Evolutionary conservation across 805 yeast species (phyloP), one percentile per base, ranked within the genome.

Genomic region (Candida coquimbonensis): DNA sequence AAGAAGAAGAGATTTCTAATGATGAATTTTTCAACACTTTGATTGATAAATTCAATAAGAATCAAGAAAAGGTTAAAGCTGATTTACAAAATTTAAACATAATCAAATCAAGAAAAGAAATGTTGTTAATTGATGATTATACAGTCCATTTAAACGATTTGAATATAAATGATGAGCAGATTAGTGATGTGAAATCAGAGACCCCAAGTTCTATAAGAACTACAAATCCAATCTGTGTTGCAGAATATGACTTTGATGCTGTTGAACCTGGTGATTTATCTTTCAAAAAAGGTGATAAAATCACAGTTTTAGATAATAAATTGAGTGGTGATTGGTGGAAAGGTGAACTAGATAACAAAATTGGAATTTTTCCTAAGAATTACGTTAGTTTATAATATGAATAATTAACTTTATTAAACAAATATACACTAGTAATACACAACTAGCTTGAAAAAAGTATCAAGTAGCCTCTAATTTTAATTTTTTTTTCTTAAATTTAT

Each of bases 281-380:
- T 4, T 67, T 79, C 43, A 44, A 52, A 14, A 60, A 54, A 31
- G 79, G 77, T 5, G 80, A 75, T 48, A 50, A 53, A 21, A 70
- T 79, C 24, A 59, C 48, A 40, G 54, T 78, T 1, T 25, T 71
- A 9, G 68, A 62, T 26, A 49, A 46, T 19, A 42, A 39, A 4
- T 33, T 43, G 7, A 48, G 36, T 39, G 43, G 37, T 2, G 54
- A 55, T 16, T 58, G 62, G 62, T 55, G 57, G 57, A 52, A 49
- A 41, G 60, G 62, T 8, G 52, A 54, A 25, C 17, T 49, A 9
- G 38, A 49, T n/a, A 55, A 53, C 14, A 13, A 31, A 9, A 36
- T 48, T 19, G 62, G 61, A 4, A 39, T 54, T 1, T 54, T 56
- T 34, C 61, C 62, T 2, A 46, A 41, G 16, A 57, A 49, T 45